Conservation (phyloP, 768 basidiomycete species). For the Gymnopilus dilepis region DNA sequence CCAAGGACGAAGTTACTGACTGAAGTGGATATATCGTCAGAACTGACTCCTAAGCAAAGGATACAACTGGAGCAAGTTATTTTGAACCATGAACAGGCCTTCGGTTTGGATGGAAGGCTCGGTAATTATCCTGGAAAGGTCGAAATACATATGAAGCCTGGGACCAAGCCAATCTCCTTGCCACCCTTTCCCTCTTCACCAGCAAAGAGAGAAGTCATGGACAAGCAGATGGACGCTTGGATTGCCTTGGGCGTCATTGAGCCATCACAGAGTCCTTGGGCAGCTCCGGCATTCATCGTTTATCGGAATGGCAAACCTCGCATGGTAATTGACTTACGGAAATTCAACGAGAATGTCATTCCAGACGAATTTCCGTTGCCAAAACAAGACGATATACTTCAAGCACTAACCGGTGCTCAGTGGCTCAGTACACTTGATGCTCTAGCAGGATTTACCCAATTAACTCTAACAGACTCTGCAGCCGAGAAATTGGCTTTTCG, state of each 20-base stretch:
- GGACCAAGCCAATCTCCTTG: slow-evolving; percentile 30
- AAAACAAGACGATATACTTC: slow-evolving; percentile 30
- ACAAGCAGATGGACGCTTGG: slow-evolving; percentile 32
- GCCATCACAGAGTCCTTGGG: slow-evolving; percentile 44
- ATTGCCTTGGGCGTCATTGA: slow-evolving; percentile 43
- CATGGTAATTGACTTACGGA: slow-evolving; percentile 40
- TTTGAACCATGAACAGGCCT: not conserved
- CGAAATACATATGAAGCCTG: slow-evolving; percentile 20
- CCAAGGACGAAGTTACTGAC: not conserved
- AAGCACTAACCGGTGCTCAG: slow-evolving; percentile 35
- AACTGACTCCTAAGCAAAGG: not conserved
- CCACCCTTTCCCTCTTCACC: slow-evolving; percentile 32
- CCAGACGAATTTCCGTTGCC: slow-evolving; percentile 34
- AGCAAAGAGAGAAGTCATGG: slow-evolving; percentile 31
- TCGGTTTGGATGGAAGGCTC: slow-evolving; percentile 4
- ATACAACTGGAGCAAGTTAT: slow-evolving; percentile 1
- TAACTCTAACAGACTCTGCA: slow-evolving; percentile 14
- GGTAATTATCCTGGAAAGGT: slow-evolving; percentile 10
- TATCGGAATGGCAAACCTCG: slow-evolving; percentile 44
- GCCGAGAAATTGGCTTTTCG: slow-evolving; percentile 41
- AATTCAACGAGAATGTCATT: slow-evolving; percentile 25
- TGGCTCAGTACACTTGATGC: slow-evolving; percentile 34
- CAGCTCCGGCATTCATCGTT: slow-evolving; percentile 35
- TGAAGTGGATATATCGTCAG: slow-evolving; percentile 15
- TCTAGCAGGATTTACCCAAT: slow-evolving; percentile 44